phyloP scores from a whole-genome alignment of 257 asterid genomes.

The Henckelia pumila region DNA sequence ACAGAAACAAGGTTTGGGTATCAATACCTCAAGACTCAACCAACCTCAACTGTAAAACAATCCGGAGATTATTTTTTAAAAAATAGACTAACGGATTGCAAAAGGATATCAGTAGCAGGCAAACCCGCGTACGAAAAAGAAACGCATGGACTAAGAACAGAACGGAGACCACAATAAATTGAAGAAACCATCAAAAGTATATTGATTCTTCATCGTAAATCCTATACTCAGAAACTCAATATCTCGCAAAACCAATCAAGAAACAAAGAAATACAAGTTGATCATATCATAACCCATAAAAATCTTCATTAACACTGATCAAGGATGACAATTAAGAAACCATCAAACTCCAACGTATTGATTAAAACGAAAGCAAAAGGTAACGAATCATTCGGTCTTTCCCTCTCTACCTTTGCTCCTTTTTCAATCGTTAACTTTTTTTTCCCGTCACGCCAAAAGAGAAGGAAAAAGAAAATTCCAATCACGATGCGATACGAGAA shows the following conservation, averaged over 20 bases:
- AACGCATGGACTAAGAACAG: background rate
- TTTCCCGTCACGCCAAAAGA: slow-evolving; percentile 22
- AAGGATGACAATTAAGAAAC: slow-evolving; percentile 16
- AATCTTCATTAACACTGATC: slow-evolving; percentile 7
- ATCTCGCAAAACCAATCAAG: slow-evolving; percentile 10
- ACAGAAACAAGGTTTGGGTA: slow-evolving; percentile 5
- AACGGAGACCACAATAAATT: background rate
- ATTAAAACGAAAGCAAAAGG: slow-evolving; percentile 26
- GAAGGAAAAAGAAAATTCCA: slow-evolving; percentile 27
- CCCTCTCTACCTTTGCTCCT: slow-evolving; percentile 19
- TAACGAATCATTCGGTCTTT: slow-evolving; percentile 7
- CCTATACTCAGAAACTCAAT: background rate
- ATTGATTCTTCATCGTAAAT: slow-evolving; percentile 13
- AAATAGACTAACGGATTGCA: background rate
- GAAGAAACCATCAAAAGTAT: background rate
- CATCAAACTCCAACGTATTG: background rate
- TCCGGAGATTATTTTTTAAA: background rate
- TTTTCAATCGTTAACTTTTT: slow-evolving; percentile 24
- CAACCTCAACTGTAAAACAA: background rate
- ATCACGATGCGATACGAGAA: slow-evolving; percentile 25
- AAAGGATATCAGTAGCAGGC: background rate
- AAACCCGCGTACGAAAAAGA: background rate
- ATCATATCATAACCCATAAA: background rate
- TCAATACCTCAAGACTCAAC: slow-evolving; percentile 11
- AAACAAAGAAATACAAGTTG: slow-evolving; percentile 2